These are phyloP conservation scores for Pythium volutum DNA, from an alignment of 352 stramenopile genomes.

Conservation along the genomic window DNA sequence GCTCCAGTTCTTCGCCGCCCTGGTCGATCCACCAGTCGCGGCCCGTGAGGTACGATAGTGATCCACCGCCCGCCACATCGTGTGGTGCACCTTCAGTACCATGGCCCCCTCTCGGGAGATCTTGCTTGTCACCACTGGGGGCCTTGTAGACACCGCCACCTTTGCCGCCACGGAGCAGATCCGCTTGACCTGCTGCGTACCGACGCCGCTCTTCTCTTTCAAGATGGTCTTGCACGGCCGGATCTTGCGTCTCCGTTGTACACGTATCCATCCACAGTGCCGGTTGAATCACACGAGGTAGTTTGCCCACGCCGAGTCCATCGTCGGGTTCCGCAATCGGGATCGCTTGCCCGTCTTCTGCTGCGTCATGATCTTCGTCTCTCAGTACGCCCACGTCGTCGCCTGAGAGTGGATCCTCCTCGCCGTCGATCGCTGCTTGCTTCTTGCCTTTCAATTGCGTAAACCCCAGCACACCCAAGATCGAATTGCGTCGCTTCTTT, in stretches of 20 bases:
- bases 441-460: neutral
- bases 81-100: neutral
- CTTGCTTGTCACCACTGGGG: neutral
- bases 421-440: neutral
- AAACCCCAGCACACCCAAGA: neutral
- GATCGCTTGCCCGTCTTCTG: slow-evolving; percentile 10
- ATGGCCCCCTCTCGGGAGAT: neutral
- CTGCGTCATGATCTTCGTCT: slow-evolving; percentile 7
- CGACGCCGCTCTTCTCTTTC: slow-evolving; percentile 46
- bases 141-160: slow-evolving; percentile 2
- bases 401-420: slow-evolving; percentile 7
- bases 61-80: slow-evolving; percentile 12
- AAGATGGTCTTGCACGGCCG: slow-evolving; percentile 47
- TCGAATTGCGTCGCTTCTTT: neutral
- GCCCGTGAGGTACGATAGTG: slow-evolving; percentile 46
- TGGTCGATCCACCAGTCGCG: slow-evolving; percentile 76
- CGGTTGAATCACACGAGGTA: neutral
- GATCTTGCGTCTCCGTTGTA: slow-evolving; percentile 25
- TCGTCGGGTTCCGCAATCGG: slow-evolving; percentile 32
- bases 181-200: slow-evolving; percentile 44
- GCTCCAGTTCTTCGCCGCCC: slow-evolving; percentile 74
- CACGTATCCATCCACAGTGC: neutral
- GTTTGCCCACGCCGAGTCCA: slow-evolving; percentile 55
- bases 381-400: slow-evolving; percentile 5
- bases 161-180: slow-evolving; percentile 30